Evolutionary conservation across 306 rosid genomes (phyloP).

Genomic region (Rubus parviflorus): DNA sequence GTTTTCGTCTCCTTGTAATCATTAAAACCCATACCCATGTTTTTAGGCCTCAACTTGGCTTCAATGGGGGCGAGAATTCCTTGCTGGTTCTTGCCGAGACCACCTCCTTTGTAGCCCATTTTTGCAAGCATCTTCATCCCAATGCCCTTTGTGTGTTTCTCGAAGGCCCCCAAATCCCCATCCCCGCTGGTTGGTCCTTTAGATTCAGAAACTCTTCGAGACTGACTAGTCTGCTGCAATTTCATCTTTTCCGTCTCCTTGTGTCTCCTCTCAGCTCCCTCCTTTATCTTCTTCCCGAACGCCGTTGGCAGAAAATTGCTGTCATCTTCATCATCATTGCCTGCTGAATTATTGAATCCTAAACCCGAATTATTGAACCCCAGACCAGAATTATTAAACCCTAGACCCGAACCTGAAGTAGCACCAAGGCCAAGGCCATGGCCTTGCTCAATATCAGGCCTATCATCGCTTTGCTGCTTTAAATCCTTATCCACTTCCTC

Average conservation of each 20-base stretch:
- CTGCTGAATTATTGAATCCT: slow-evolving; percentile 38
- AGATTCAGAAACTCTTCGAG: slow-evolving; percentile 11
- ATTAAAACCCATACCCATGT: slow-evolving; percentile 79
- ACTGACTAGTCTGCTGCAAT: slow-evolving; percentile 45
- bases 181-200: slow-evolving; percentile 26
- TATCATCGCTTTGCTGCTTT: slow-evolving; percentile 40
- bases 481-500: slow-evolving; percentile 46
- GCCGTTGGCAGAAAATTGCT: slow-evolving; percentile 61
- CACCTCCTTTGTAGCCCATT: slow-evolving; percentile 98
- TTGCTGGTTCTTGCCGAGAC: slow-evolving; percentile 85
- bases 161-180: slow-evolving; percentile 58
- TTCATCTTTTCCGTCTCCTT: slow-evolving; percentile 54
- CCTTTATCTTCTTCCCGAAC: slow-evolving; percentile 78
- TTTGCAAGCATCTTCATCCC: slow-evolving; percentile 77
- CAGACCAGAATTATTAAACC: slow-evolving; percentile 35
- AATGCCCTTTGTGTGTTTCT: slow-evolving; percentile 83
- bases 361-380: slow-evolving; percentile 42
- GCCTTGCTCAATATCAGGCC: slow-evolving; percentile 10
- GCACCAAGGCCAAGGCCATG: slow-evolving; percentile 57
- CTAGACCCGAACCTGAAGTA: slow-evolving; percentile 53
- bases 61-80: slow-evolving; percentile 81
- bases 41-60: slow-evolving; percentile 78
- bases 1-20: slow-evolving; percentile 51
- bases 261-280: slow-evolving; percentile 75
- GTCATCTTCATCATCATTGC: slow-evolving; percentile 29